A percentile compares a stretch with the other conserved stretches of the same genome.
phyloP scores from a whole-genome alignment of 1,284 basidiomycete species.

The Boletus semigastroideus region DNA sequence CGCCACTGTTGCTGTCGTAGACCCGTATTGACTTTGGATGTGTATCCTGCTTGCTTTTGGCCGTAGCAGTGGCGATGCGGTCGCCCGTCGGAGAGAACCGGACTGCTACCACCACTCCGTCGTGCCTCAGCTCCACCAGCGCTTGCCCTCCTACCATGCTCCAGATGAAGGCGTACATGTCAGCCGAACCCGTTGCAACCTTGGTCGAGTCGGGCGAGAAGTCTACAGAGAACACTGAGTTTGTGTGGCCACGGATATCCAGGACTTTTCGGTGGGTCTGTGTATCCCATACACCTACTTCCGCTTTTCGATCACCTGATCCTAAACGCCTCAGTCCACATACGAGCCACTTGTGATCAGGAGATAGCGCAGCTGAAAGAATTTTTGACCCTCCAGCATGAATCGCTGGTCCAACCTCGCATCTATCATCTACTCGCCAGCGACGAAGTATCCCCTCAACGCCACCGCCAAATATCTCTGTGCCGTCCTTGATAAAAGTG shows the following conservation, averaged over 20 bases:
- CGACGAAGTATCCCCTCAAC: not conserved
- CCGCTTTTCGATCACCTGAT: not conserved
- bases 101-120: not conserved
- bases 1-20: not conserved
- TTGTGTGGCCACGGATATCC: not conserved
- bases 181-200: not conserved
- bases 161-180: not conserved
- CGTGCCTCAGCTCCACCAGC: not conserved
- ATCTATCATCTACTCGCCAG: slow-evolving; percentile 1
- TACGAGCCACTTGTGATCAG: not conserved
- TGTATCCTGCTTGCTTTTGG: not conserved
- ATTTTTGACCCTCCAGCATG: not conserved
- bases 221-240: not conserved
- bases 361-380: not conserved
- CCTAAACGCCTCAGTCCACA: not conserved
- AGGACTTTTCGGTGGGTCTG: not conserved
- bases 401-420: not conserved
- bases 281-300: slow-evolving; percentile 1
- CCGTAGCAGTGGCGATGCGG: slow-evolving; percentile 4
- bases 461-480: not conserved
- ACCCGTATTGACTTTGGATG: not conserved
- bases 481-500: not conserved
- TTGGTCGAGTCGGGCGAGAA: slow-evolving; percentile 2
- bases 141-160: not conserved
- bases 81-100: slow-evolving; percentile 1